Evolutionary conservation across 148 eudicot genomes (phyloP), one percentile per base, ranked within the genome.

Genomic region (Nepenthes gracilis): DNA sequence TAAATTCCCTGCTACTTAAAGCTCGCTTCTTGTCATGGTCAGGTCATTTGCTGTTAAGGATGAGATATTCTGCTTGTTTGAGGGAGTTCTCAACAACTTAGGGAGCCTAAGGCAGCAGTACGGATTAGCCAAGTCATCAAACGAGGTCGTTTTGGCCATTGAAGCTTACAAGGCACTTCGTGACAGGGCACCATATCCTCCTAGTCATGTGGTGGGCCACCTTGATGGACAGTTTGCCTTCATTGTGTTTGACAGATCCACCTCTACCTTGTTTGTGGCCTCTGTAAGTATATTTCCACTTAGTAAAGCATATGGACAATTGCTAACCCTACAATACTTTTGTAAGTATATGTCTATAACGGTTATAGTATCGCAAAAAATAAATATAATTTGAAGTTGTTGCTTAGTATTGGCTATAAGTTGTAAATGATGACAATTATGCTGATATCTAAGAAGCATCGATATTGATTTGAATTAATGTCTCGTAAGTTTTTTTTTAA

Each of bases 181-280:
- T n/a, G 97, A 91, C 63, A 73, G 97, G 1, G 96, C 96, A 5
- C 97, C 97, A 0, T 92, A 88, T 60, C 97, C 97, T 1, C 93
- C 88, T n/a, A 93, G 88, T 67, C 96, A 88, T 59, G 98, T 92
- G 10, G 64, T 92, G 11, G 88, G 88, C 79, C 90, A 83, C 63
- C 80, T 92, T 65, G 98, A 92, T 1, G 98, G 98, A 6, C 78
- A 80, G 58, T 92, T 85, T 69, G 94, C 86, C 37, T 88, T 92
- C 61, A 83, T 92, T 55, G 74, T 92, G 56, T 92, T 87, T 58
- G 98, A 92, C 51, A 81, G 88, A 74, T 83, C 74, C 47, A 57
- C 80, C 14, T 93, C 90, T 10, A 78, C 90, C 59, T 86, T 92
- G 53, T 92, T 92, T 71, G 75, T 93, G 55, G 98, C 98, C n/a